A percentile compares a stretch with the other conserved stretches of the same genome.
Evolutionary conservation across 768 basidiomycete species (phyloP).

Genomic region (Cystobasidium tubakii): DNA sequence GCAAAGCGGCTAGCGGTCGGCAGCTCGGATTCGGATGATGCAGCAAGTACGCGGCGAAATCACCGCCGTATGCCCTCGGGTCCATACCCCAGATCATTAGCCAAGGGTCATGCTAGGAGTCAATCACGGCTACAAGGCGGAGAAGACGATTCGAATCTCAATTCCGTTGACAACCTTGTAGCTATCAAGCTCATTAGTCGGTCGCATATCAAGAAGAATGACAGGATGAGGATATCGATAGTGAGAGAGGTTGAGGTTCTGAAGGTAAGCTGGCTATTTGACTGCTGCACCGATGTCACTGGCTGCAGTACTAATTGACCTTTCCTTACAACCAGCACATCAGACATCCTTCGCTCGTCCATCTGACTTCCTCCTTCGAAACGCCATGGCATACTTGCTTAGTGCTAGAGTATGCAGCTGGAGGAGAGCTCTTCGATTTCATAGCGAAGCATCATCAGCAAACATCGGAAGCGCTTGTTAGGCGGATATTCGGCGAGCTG

Average conservation of each 20-base stretch:
- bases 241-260: constrained; percentile 77
- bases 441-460: constrained; percentile 38
- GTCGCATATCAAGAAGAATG: constrained; percentile 56
- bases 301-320: constrained; percentile 23
- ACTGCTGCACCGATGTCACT: constrained; percentile 30
- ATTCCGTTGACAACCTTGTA: constrained; percentile 49
- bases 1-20: constrained; percentile 51
- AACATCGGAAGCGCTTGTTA: constrained; percentile 53
- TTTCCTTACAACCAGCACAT: constrained; percentile 57
- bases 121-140: neutral
- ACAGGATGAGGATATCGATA: constrained; percentile 69
- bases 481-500: constrained; percentile 70
- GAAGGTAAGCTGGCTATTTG: constrained; percentile 53
- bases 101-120: constrained; percentile 4
- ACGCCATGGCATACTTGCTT: constrained; percentile 69
- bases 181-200: constrained; percentile 58
- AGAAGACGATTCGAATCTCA: neutral
- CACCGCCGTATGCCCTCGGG: neutral
- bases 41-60: neutral
- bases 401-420: constrained; percentile 67
- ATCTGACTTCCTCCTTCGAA: constrained; percentile 64
- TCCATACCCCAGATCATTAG: neutral
- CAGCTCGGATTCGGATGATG: neutral
- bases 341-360: constrained; percentile 72
- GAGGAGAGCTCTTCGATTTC: constrained; percentile 71